Conservation (phyloP, 177 flowering plant genomes). For the Tripterygium wilfordii region DNA sequence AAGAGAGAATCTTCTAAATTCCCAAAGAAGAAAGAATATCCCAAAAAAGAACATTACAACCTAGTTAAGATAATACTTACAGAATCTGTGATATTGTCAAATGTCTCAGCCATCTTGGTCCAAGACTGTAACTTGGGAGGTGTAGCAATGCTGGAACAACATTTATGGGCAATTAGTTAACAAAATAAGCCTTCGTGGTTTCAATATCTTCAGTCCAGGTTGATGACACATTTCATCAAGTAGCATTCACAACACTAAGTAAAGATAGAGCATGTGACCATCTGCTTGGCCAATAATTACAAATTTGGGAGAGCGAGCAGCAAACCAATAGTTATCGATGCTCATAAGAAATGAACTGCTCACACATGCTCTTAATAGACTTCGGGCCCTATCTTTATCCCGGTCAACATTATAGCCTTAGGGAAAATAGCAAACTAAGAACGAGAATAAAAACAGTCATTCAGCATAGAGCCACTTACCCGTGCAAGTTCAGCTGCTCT, state of each 20-base stretch:
- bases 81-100: constrained; percentile 65
- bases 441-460: no score
- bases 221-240: background rate
- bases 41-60: constrained; percentile 6
- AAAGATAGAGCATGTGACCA: no score
- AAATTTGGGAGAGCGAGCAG: background rate
- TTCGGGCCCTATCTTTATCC: no score
- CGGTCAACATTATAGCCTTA: no score
- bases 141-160: constrained; percentile 59
- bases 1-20: constrained; percentile 4
- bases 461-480: no score
- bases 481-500: constrained; percentile 55
- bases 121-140: constrained; percentile 75
- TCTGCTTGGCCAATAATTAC: background rate
- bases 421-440: no score
- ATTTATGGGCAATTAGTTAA: constrained; percentile 12
- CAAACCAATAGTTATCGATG: background rate
- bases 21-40: constrained; percentile 4
- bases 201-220: constrained; percentile 7
- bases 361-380: no score
- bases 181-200: constrained; percentile 5
- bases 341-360: no score
- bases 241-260: background rate
- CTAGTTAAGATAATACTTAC: constrained; percentile 40
- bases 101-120: constrained; percentile 86